Evolutionary conservation across 768 basidiomycete genomes (phyloP), one percentile per base, ranked within the genome.

Genomic region (Mycena maculata): DNA sequence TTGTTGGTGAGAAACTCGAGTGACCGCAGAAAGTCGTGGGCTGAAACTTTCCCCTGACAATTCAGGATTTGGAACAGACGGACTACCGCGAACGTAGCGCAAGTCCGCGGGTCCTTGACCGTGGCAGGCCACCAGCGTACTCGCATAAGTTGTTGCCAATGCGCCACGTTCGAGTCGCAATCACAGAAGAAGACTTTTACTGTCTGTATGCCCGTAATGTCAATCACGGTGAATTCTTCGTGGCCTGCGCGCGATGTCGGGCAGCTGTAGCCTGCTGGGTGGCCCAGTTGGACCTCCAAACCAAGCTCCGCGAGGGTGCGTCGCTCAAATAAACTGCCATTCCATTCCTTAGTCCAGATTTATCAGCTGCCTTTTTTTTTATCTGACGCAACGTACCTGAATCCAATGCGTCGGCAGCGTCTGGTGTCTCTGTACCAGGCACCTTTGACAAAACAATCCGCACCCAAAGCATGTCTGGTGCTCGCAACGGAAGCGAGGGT

Each of bases 41-140:
- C 33, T 3, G 64, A 60, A 5, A 58, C 6, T 15, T 65, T 65
- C 1, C 57, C 64, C 11, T 52, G 25, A n/a, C 39, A 65, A 18
- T 58, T 59, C 20, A 53, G 4, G 12, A 20, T 54, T 16, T 59
- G 30, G 9, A 65, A 65, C 2, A 65, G 31, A 0, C 50, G 49
- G 0, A 65, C 9, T 1, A 39, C 64, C 3, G 4, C 20, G 42
- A 65, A 65, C 2, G 58, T 65, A 2, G 64, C 64, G 7, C 49
- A 58, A 0, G 63, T 65, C 3, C 7, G 31, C 0, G 58, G 55
- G 25, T 55, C 23, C 0, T 6, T 12, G 0, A n/a, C 38, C 1
- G 63, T 65, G 6, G 72, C 71, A 1, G 72, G 72, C 45, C 42
- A 71, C 67, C 44, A 66, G 13, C 45, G 18, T 0, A 44, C 48